phyloP scores from a whole-genome alignment of 2,329 filamentous ascomycete genomes.

The Epichloe baconii region DNA sequence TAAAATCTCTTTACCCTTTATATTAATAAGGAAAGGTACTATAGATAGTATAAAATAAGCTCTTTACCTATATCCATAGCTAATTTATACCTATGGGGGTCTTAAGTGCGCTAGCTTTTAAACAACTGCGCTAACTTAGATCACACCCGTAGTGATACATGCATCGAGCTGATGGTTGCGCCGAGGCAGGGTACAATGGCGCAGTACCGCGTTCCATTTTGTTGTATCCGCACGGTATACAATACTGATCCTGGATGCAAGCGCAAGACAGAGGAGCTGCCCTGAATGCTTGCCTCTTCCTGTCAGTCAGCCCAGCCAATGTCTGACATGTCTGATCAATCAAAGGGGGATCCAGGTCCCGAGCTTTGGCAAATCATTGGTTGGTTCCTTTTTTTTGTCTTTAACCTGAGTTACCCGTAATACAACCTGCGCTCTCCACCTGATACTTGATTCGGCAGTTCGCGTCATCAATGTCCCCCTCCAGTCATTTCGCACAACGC shows the following conservation, averaged over 20 bases:
- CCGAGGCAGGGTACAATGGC: constrained; percentile 23
- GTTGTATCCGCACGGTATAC: constrained; percentile 23
- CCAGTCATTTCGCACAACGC: background rate
- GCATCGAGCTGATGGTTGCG: constrained; percentile 16
- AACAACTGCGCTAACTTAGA: too few relatives aligned
- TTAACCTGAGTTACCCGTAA: background rate
- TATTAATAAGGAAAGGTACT: too few relatives aligned
- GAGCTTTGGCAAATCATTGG: background rate
- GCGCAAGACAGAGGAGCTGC: background rate
- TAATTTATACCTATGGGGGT: too few relatives aligned
- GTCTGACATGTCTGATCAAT: background rate
- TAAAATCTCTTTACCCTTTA: too few relatives aligned
- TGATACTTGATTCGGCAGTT: background rate
- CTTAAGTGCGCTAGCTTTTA: too few relatives aligned
- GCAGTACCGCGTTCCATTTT: constrained; percentile 16
- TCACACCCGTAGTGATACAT: constrained; percentile 28
- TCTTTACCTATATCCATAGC: too few relatives aligned
- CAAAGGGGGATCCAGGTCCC: background rate
- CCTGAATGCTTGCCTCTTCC: background rate
- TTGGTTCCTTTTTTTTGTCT: background rate
- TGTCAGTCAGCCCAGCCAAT: background rate
- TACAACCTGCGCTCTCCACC: background rate
- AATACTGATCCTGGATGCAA: constrained; percentile 6
- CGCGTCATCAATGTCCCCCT: background rate
- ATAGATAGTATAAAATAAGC: too few relatives aligned